Conservation (phyloP, 106 monocot species). For the Apostasia ramifera region DNA sequence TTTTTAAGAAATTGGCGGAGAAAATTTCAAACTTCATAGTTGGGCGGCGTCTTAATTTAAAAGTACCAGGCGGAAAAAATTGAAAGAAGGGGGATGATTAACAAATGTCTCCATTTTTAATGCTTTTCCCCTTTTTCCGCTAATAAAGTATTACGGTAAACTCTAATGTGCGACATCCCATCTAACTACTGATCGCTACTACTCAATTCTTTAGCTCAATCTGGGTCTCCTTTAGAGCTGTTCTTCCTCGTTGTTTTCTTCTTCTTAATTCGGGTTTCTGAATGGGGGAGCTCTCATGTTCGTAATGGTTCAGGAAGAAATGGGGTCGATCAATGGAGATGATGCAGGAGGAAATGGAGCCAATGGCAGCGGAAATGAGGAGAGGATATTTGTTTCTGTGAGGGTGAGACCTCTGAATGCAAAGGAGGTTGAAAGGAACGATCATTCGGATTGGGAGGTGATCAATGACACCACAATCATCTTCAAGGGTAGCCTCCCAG, state of each 20-base stretch:
- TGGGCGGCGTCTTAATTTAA: no score
- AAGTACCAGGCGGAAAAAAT: no score
- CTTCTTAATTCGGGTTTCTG: not conserved
- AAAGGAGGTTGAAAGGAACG: slow-evolving; percentile 44
- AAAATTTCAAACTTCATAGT: not conserved
- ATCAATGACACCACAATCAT: slow-evolving; percentile 48
- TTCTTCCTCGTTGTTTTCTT: not conserved
- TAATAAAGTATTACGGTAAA: not conserved
- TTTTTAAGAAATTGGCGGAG: not conserved
- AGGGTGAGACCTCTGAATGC: slow-evolving; percentile 50
- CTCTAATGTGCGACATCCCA: not conserved
- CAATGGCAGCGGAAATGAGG: slow-evolving; percentile 28
- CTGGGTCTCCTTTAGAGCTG: not conserved
- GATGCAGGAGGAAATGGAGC: slow-evolving; percentile 2
- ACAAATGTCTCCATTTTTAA: not conserved
- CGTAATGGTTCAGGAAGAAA: not conserved
- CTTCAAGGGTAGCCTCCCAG: slow-evolving; percentile 37
- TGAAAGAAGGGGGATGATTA: no score
- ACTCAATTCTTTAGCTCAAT: not conserved
- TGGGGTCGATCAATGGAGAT: slow-evolving; percentile 21
- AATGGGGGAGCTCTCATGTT: not conserved
- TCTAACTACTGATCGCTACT: not conserved
- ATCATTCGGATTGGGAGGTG: slow-evolving; percentile 62
- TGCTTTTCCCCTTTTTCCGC: not conserved
- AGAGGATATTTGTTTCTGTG: slow-evolving; percentile 65